Evolutionary conservation across 1,284 basidiomycete genomes (phyloP), one percentile per base, ranked within the genome.

Genomic region (Ceratobasidium papillatum): DNA sequence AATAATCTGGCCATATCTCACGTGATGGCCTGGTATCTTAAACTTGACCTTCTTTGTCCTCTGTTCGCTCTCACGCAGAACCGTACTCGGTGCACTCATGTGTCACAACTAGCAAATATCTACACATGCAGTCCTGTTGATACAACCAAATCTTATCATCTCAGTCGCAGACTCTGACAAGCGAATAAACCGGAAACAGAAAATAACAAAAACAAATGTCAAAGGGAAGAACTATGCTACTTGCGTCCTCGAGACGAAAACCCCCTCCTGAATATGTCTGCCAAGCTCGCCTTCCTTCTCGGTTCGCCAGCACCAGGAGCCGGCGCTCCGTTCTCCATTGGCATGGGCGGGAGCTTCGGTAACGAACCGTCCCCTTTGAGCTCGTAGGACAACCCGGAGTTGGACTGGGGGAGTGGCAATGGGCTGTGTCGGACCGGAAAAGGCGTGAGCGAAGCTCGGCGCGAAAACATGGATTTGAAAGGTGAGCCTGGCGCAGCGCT

Each of bases 321-420:
- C 12, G 56, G 43, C n/a, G 69, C 30, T 49, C 69, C 69, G 43
- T 51, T 59, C 32, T 72, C 69, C n/a, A 41, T 49, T 5, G 69
- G 69, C 69, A 72, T 72, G 19, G 69, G 69, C 7, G 69, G 69
- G n/a, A 72, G 69, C 38, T 72, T 72, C 5, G 69, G 69, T 22
- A 72, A 49, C n/a, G 69, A 34, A 8, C 58, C 69, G 19, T 43
- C 34, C 43, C 54, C 68, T 47, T 72, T 72, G 56, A 72, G 30
- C 69, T 72, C 69, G 58, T 58, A 62, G 38, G 51, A 22, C 22
- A 41, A 49, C 9, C 34, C 51, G 12, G 30, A 11, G 38, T 62
- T 62, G 43, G 69, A 61, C 11, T 62, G 32, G 43, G 69, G 69
- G 34, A 72, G 69, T 27, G 69, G 69, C 11, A 54, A 32, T 11